phyloP scores from a whole-genome alignment of 306 rosid genomes.

The Rosa rugosa region DNA sequence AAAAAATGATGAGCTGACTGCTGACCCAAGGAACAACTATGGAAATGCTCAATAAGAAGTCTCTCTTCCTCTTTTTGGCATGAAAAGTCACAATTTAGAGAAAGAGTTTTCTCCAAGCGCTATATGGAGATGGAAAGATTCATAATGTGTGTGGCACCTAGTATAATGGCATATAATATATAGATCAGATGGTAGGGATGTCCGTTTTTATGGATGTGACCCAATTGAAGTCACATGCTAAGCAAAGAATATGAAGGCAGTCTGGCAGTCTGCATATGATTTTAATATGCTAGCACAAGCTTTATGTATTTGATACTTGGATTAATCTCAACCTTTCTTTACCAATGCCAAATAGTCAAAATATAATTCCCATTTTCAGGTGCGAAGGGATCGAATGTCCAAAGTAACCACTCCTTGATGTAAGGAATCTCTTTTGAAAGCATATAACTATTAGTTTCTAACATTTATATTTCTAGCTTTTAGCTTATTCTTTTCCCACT shows the following conservation, averaged over 20 bases:
- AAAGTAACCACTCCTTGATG: conserved; percentile 12
- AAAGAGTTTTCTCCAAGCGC: conserved; percentile 11
- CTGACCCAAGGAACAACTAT: neutral
- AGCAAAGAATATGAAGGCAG: conserved; percentile 6
- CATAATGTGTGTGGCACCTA: neutral
- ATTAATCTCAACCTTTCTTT: conserved; percentile 6
- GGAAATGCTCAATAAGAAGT: neutral
- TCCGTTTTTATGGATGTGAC: neutral
- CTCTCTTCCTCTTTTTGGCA: conserved; percentile 7
- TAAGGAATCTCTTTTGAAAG: neutral
- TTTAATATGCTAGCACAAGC: neutral
- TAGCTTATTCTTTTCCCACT: conserved; percentile 1
- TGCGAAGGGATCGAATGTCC: conserved; percentile 1
- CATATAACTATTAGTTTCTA: neutral
- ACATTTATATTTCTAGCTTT: neutral
- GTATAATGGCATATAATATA: neutral
- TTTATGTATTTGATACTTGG: neutral
- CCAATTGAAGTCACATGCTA: neutral
- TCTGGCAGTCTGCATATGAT: neutral
- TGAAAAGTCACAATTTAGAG: conserved; percentile 1
- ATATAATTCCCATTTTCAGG: conserved; percentile 2
- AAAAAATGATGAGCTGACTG: neutral
- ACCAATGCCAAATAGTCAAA: neutral
- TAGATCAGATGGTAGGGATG: conserved; percentile 7
- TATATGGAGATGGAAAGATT: neutral